These are phyloP conservation scores for Globisporangium acanthophoron DNA, from an alignment of 352 stramenopile species.

Conservation along the genomic window DNA sequence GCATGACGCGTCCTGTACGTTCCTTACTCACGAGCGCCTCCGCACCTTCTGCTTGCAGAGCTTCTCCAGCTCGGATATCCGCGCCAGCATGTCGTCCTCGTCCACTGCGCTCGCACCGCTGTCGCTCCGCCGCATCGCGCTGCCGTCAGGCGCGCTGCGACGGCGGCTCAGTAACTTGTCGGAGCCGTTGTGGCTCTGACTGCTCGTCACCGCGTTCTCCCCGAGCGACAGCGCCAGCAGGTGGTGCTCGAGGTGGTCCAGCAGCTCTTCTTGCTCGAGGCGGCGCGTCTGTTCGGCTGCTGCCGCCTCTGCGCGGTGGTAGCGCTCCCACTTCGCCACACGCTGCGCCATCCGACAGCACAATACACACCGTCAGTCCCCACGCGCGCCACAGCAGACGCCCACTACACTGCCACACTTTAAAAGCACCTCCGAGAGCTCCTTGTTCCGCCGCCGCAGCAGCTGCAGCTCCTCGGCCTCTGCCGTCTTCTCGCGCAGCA, in stretches of 20 bases:
- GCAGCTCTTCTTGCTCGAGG: conserved; percentile 46
- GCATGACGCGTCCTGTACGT: neutral
- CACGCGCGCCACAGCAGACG: neutral
- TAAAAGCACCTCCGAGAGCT: conserved; percentile 35
- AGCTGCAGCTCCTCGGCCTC: conserved; percentile 29
- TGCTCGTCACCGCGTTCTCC: conserved; percentile 12
- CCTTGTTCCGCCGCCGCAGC: conserved; percentile 33
- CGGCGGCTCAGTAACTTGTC: conserved; percentile 7
- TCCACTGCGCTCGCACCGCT: neutral
- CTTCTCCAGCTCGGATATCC: conserved; percentile 65
- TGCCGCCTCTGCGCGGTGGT: conserved; percentile 42
- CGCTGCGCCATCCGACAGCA: conserved; percentile 19
- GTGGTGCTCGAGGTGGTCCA: conserved; percentile 41
- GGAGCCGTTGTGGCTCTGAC: neutral
- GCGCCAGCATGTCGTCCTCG: conserved; percentile 20
- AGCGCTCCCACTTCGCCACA: conserved; percentile 55
- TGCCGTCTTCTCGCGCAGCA: conserved; percentile 35
- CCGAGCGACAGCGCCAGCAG: conserved; percentile 28
- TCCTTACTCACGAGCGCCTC: neutral
- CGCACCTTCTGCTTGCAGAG: conserved; percentile 68
- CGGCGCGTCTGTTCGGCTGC: conserved; percentile 22
- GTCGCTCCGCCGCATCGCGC: conserved; percentile 5
- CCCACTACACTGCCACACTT: neutral
- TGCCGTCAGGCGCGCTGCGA: conserved; percentile 11
- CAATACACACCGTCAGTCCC: too few relatives aligned